These are phyloP conservation scores for Chamaecyparis obtusa DNA, from an alignment of 75 land plant genomes.

Conservation along the genomic window DNA sequence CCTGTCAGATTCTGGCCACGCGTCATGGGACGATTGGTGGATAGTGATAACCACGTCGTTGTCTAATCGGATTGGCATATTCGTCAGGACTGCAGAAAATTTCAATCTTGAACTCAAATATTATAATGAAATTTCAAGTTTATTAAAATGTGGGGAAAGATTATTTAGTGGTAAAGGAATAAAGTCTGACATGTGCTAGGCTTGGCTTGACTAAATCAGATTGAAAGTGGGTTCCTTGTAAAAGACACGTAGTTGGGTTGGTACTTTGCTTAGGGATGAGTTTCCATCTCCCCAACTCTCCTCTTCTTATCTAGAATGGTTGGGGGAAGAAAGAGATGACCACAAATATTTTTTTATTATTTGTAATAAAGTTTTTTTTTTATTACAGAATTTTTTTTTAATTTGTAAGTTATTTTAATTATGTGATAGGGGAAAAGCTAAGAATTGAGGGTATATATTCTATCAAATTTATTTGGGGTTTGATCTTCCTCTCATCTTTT, in stretches of 20 bases:
- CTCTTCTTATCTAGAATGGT: too few relatives aligned
- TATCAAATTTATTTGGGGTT: too few relatives aligned
- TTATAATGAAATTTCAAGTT: neutral
- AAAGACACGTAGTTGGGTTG: neutral
- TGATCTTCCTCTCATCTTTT: too few relatives aligned
- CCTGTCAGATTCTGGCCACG: neutral
- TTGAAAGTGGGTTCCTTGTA: neutral
- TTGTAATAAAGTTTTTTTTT: too few relatives aligned
- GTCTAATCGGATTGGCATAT: neutral
- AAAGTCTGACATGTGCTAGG: neutral
- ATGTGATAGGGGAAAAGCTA: too few relatives aligned
- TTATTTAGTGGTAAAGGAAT: neutral
- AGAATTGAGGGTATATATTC: too few relatives aligned
- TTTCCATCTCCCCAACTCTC: neutral
- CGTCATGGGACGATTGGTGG: neutral
- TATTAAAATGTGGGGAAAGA: neutral
- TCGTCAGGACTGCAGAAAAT: neutral
- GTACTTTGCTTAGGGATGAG: neutral
- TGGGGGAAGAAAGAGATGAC: too few relatives aligned
- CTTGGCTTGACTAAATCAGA: neutral
- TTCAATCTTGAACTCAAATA: neutral
- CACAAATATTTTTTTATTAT: too few relatives aligned
- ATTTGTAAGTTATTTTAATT: too few relatives aligned
- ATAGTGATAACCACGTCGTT: constrained; percentile 1
- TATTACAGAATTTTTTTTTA: too few relatives aligned